Evolutionary conservation across 2,329 filamentous ascomycete species (phyloP), one percentile per base, ranked within the genome.

Genomic region (Hirsutella thompsonii): DNA sequence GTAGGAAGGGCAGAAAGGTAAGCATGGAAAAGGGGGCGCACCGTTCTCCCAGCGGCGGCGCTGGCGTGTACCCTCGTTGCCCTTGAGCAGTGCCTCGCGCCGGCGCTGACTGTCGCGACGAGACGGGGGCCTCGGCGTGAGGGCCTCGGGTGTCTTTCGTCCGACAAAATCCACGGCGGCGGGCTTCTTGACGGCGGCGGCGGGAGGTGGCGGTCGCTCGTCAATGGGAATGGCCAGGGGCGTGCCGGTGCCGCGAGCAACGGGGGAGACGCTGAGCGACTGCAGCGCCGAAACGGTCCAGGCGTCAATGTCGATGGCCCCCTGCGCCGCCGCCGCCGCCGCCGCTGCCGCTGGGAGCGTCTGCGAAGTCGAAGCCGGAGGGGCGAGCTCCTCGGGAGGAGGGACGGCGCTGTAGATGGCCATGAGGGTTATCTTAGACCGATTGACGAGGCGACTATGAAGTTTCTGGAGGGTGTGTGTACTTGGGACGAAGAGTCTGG

Each of bases 41-140:
- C 87, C 85, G 61, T 96, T 98, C 68, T 98, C 92, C 88, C 89
- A 96, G 42, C 90, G 74, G 52, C 90, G 81, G 38, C 90, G 73
- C 53, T 90, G 80, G 29, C 90, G 76, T 52, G 79, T 90, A 28
- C 90, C 90, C 60, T 95, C 88, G 51, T 93, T 94, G 42, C 90
- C 90, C 65, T 88, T 93, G 26, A 92, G 68, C 40, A 94, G 56
- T 2, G 79, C 76, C 49, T 94, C 87, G 16, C 89, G 79, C 39
- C 74, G 64, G 42, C 64, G 62, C 58, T 69, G 59, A 49, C 70
- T 75, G 46, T 78, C 83, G 57, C 69, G 59, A 26, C 63, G 60
- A 16, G 69, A 69, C 1, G 55, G 66, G 41, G 63, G 72, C 42
- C n/a, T n/a, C n/a, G n/a, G n/a, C n/a, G n/a, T n/a, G n/a, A n/a